Evolutionary conservation across 2,329 filamentous ascomycete species (phyloP), one percentile per base, ranked within the genome.

Genomic region (Penicillium sp.): DNA sequence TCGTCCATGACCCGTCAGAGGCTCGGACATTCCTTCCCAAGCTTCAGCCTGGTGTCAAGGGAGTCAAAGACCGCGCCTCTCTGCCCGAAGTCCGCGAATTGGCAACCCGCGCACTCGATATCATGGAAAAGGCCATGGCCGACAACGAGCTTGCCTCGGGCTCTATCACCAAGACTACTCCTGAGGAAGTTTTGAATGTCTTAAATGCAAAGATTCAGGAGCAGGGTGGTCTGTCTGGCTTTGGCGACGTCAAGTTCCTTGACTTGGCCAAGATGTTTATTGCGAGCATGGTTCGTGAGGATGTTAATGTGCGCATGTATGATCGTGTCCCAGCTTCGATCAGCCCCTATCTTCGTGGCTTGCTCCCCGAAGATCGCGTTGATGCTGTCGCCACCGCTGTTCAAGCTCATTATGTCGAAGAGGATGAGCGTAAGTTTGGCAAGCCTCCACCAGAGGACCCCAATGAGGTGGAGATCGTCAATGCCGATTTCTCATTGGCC

Each of bases 1-100:
- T 98, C 20, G 92, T 98, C 17, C 92, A 98, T 66, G 89, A 86
- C 62, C 92, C 92, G 10, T 80, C 95, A 43, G 92, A 98, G 71
- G 92, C 92, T 22, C 79, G 92, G 50, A 86, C 86, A 39, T 98
- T 98, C 75, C 69, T 98, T 61, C 92, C 92, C 35, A 95, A 95
- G 68, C 74, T 98, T 35, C 84, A 85, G 59, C 92, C 92, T 29
- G 92, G 92, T 77, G 85, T 98, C 31, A 87, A 95, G 72, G 77
- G 75, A 38, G 90, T 98, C 41, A 79, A 82, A 51, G 82, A 93
- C 52, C 80, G 88, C 47, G 90, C 92, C 17, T 94, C 92, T 27
- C 77, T 96, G 1, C 92, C 92, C 10, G 92, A 96, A 67, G 92
- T 98, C 36, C 84, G 92, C 55, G 88, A 94, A 61, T 75, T 98